Percentiles rank a stretch among this genome's conserved stretches.
Evolutionary conservation across 805 yeast species (phyloP).

Genomic region (Saturnispora quitensis): DNA sequence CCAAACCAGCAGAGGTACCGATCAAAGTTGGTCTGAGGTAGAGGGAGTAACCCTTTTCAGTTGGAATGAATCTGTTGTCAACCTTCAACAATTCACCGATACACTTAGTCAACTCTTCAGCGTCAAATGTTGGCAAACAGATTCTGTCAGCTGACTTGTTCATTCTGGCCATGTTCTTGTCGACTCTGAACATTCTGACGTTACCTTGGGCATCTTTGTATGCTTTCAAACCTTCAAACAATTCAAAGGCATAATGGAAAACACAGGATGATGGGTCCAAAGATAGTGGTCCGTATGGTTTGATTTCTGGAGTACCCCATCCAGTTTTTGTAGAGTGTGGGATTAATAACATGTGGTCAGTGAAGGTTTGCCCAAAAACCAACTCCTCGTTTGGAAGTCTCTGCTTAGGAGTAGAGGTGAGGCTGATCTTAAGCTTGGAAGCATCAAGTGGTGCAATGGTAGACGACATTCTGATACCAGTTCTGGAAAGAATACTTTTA

Average conservation of each 20-base stretch:
- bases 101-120: slow-evolving; percentile 63
- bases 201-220: slow-evolving; percentile 57
- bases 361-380: slow-evolving; percentile 67
- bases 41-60: slow-evolving; percentile 80
- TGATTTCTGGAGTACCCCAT: slow-evolving; percentile 84
- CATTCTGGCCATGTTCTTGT: slow-evolving; percentile 87
- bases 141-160: slow-evolving; percentile 82
- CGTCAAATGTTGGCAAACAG: slow-evolving; percentile 79
- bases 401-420: slow-evolving; percentile 39
- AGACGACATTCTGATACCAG: slow-evolving; percentile 5
- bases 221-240: slow-evolving; percentile 95
- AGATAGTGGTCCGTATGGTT: slow-evolving; percentile 68
- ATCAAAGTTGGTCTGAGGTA: slow-evolving; percentile 93
- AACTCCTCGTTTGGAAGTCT: slow-evolving; percentile 53
- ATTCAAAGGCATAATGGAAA: slow-evolving; percentile 89
- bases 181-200: slow-evolving; percentile 81
- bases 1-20: slow-evolving; percentile 84
- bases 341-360: slow-evolving; percentile 81
- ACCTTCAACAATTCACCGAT: slow-evolving; percentile 67
- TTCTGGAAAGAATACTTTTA: neutral
- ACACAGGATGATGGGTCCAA: slow-evolving; percentile 88
- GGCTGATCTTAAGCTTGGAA: slow-evolving; percentile 41
- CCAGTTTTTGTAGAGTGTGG: slow-evolving; percentile 75
- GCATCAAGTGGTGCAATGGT: slow-evolving; percentile 38
- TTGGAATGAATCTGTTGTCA: slow-evolving; percentile 75